phyloP scores from a whole-genome alignment of 176 grass and related monocot genomes.

The Eleusine indica region DNA sequence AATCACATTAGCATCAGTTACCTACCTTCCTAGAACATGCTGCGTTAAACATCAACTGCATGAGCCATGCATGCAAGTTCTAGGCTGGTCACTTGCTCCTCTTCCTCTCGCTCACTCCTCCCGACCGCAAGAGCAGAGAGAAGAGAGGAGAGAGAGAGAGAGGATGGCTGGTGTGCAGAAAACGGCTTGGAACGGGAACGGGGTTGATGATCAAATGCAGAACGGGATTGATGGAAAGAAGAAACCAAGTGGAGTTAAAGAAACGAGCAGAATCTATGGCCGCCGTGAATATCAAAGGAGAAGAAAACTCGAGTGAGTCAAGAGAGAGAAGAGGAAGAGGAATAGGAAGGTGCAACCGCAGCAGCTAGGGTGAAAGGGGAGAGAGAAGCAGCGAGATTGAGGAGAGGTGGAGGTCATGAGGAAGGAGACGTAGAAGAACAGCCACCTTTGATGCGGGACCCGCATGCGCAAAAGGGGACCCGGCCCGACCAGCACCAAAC shows the following conservation, averaged over 20 bases:
- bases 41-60: not conserved
- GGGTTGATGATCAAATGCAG: constrained; percentile 32
- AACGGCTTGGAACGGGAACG: constrained; percentile 45
- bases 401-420: not conserved
- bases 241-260: constrained; percentile 12
- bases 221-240: constrained; percentile 43
- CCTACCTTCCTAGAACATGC: constrained; percentile 27
- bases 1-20: constrained; percentile 16
- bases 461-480: constrained; percentile 5
- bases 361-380: constrained; percentile 26
- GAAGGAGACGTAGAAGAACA: constrained; percentile 62
- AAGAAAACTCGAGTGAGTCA: not conserved
- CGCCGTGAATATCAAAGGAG: constrained; percentile 13
- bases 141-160: not conserved
- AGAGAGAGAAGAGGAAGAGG: constrained; percentile 7
- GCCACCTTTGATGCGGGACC: constrained; percentile 47
- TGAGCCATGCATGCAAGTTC: constrained; percentile 7
- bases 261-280: constrained; percentile 11
- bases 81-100: not conserved
- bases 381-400: not conserved
- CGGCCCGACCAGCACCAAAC: constrained; percentile 53
- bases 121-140: not conserved
- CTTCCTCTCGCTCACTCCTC: not conserved
- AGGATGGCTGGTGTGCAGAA: not conserved
- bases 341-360: not conserved